Percentiles rank a stretch among this genome's conserved stretches.
phyloP scores from a whole-genome alignment of 495 filamentous ascomycete genomes.

The Amorphotheca resinae region DNA sequence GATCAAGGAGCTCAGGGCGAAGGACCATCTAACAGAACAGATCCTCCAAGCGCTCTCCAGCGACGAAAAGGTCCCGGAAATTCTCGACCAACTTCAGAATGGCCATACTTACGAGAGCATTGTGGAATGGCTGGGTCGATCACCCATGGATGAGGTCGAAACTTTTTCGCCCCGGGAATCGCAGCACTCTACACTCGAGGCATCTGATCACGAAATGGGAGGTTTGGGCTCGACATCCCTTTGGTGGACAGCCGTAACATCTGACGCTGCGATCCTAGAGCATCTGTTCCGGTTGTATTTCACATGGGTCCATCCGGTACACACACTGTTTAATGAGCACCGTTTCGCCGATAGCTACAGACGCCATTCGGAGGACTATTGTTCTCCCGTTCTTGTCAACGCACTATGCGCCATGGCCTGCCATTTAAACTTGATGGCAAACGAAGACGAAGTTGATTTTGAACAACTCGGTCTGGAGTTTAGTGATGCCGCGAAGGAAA shows the following conservation, averaged over 20 bases:
- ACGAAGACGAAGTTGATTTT: conserved; percentile 18
- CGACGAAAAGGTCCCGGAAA: conserved; percentile 25
- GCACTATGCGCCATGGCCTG: conserved; percentile 32
- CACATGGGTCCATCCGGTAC: conserved; percentile 32
- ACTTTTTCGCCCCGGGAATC: conserved; percentile 14
- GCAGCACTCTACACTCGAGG: conserved; percentile 16
- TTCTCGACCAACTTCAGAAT: conserved; percentile 22
- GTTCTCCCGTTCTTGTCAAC: conserved; percentile 27
- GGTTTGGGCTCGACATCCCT: conserved; percentile 3
- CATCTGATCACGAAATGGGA: conserved; percentile 18
- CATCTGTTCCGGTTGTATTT: conserved; percentile 33
- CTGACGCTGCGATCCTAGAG: conserved; percentile 20
- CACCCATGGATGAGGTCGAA: conserved; percentile 16
- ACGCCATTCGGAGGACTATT: conserved; percentile 19
- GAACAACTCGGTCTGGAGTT: conserved; percentile 23
- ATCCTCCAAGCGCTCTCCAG: conserved; percentile 24
- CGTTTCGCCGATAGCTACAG: conserved; percentile 25
- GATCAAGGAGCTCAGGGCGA: conserved; percentile 17
- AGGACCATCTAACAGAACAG: conserved; percentile 21
- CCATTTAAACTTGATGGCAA: conserved; percentile 21
- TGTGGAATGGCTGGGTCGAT: conserved; percentile 24
- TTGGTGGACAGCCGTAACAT: conserved; percentile 26
- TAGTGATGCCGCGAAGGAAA: conserved; percentile 20
- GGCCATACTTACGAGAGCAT: conserved; percentile 25
- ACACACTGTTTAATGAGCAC: conserved; percentile 29